These are phyloP conservation scores for Podospora appendiculata DNA, from an alignment of 495 filamentous ascomycete species.

Conservation along the genomic window DNA sequence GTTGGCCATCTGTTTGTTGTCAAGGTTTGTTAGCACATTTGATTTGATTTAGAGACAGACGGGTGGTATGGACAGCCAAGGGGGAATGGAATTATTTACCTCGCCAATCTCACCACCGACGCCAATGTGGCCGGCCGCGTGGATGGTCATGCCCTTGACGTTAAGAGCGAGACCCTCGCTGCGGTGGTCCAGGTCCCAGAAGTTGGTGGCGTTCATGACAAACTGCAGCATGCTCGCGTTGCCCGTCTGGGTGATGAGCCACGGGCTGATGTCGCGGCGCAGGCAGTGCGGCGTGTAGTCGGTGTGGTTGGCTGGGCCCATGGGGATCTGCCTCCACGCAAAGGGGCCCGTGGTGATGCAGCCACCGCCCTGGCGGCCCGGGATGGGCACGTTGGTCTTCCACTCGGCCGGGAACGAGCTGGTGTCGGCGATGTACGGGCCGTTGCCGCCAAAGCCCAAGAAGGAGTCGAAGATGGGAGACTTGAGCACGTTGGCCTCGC, in stretches of 20 bases:
- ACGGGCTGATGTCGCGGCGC: slow-evolving; percentile 5
- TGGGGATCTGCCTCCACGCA: slow-evolving; percentile 4
- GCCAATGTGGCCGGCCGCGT: slow-evolving; percentile 3
- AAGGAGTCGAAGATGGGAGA: slow-evolving; percentile 11
- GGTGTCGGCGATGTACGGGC: slow-evolving; percentile 3
- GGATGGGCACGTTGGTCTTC: neutral
- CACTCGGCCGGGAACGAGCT: neutral
- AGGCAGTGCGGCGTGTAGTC: slow-evolving; percentile 7
- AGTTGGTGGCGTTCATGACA: neutral
- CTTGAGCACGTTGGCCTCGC: neutral
- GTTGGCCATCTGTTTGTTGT: slow-evolving; percentile 10
- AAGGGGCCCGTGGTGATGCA: slow-evolving; percentile 52
- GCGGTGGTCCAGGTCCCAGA: neutral
- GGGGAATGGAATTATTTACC: neutral
- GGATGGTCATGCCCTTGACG: neutral
- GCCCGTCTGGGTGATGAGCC: neutral
- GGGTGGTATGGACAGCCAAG: neutral
- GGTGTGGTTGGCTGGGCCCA: slow-evolving; percentile 2
- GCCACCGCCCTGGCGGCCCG: slow-evolving; percentile 38
- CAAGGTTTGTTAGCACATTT: neutral
- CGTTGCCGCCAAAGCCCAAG: slow-evolving; percentile 27
- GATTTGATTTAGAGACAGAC: no score
- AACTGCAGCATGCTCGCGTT: neutral
- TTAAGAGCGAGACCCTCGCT: neutral
- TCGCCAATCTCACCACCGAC: slow-evolving; percentile 3